These are phyloP conservation scores for Adansonia gregorii DNA, from an alignment of 441 rosid species.

Conservation along the genomic window DNA sequence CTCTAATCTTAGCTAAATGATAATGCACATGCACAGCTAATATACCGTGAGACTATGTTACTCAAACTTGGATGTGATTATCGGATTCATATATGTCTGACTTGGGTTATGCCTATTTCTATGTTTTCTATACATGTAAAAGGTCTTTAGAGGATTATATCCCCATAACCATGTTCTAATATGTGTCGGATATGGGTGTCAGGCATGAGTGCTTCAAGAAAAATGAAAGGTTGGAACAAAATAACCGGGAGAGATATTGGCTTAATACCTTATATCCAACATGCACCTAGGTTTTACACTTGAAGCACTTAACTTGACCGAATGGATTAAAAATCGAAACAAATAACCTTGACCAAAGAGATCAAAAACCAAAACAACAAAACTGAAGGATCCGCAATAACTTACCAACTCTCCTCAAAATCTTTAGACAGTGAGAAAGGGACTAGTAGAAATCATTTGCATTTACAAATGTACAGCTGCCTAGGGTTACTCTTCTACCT, in stretches of 20 bases:
- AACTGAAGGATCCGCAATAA: not conserved
- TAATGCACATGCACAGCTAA: not conserved
- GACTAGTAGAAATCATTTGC: slow-evolving; percentile 11
- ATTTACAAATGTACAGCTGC: slow-evolving; percentile 37
- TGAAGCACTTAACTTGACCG: not conserved
- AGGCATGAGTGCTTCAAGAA: too few species aligned
- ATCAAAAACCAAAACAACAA: not conserved
- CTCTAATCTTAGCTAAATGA: not conserved
- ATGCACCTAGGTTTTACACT: not conserved
- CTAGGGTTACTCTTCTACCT: not conserved
- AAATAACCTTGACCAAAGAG: not conserved
- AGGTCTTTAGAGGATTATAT: too few species aligned
- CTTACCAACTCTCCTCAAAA: slow-evolving; percentile 19
- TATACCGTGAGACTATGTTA: too few species aligned
- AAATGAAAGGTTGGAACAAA: too few species aligned
- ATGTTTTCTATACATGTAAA: too few species aligned
- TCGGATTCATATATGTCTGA: too few species aligned
- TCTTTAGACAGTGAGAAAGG: slow-evolving; percentile 26
- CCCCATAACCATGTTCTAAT: too few species aligned
- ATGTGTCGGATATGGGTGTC: too few species aligned
- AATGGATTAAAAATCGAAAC: not conserved
- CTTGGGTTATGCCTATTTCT: too few species aligned
- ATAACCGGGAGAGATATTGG: not conserved
- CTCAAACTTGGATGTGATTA: too few species aligned
- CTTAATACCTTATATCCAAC: not conserved